Percentiles rank a stretch among this genome's conserved stretches.
Evolutionary conservation across 2,329 filamentous ascomycete species (phyloP).

Genomic region (Aspergillus fructus): DNA sequence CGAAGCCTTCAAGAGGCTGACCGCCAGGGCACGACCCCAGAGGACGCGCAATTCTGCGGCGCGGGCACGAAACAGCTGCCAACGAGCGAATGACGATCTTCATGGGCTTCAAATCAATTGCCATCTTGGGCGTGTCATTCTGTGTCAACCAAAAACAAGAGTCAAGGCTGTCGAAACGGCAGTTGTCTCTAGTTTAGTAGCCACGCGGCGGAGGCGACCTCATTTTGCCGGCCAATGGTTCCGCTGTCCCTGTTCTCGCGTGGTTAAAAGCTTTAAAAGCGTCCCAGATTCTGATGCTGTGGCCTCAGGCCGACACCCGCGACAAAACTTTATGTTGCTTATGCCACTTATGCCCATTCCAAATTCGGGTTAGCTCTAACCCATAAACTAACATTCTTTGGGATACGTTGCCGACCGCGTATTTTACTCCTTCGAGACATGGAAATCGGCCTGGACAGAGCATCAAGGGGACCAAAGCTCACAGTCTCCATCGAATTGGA

Average conservation of each 20-base stretch:
- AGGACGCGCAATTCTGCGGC: slow-evolving; percentile 1
- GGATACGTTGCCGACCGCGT: slow-evolving; percentile 7
- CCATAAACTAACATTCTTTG: background rate
- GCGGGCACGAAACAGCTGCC: background rate
- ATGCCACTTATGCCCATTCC: background rate
- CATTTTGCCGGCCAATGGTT: background rate
- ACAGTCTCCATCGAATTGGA: background rate
- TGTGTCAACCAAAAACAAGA: background rate
- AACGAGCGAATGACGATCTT: background rate
- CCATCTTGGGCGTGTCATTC: background rate
- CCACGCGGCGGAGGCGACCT: background rate
- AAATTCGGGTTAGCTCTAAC: background rate
- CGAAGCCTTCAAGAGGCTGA: background rate
- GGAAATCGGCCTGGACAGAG: background rate
- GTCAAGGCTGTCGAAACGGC: too few relatives aligned
- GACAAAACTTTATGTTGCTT: background rate
- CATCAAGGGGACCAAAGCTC: background rate
- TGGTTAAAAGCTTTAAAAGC: too few relatives aligned
- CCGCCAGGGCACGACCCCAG: background rate
- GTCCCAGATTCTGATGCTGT: too few relatives aligned
- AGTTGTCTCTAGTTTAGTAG: background rate
- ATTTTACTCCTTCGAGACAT: background rate
- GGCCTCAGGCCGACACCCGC: too few relatives aligned
- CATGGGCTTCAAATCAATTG: background rate
- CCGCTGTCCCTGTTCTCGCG: background rate